Base-by-base conservation (phyloP, 2,329 filamentous ascomycete species). In the Pseudogymnoascus sp. region DNA sequence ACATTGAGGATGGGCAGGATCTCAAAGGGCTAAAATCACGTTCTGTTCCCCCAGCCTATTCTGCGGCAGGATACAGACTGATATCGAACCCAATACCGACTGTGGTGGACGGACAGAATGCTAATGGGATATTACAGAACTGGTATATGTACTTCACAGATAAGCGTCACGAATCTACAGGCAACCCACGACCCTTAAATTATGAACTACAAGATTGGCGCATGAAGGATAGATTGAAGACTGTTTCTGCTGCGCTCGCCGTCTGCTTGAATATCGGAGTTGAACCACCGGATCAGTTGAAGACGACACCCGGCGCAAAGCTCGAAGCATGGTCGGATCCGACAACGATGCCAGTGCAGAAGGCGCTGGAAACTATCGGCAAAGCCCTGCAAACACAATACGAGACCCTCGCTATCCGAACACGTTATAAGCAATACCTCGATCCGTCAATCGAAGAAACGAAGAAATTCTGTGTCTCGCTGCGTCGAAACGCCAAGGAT, bases 71-170 rank as follows among this genome's bases (percentile, higher is more conserved):
- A 56, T 56, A 56, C 7, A 35, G 17, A 56, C 50, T 56, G 10
- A 56, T 35, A 56, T 21, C 17, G 29, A 33, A 33, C 50, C 29
- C 50, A 19, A 35, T 33, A 56, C 29, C 50, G 17, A 33, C n/a
- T 5, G 33, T 19, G 38, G 21, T 29, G 10, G 37, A 50, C 4
- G 23, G 19, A 15, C 33, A 15, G 29, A 26, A 67, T 61, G 68
- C 65, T 65, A 65, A 70, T 68, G 60, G 66, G 64, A 63, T n/a
- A 31, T 33, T 65, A 63, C 76, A 96, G 89, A 96, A 91, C 69
- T 99, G 96, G 86, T 97, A 96, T 80, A 97, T 97, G 93, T 99
- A 99, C 77, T 99, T 90, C 76, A 97, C 93, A 67, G 95, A 99
- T 76, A 97, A 97, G 77, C 88, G 93, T 62, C 95, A 99, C 77